phyloP scores from a whole-genome alignment of 2,329 filamentous ascomycete genomes.

The Pleomassaria siparia region DNA sequence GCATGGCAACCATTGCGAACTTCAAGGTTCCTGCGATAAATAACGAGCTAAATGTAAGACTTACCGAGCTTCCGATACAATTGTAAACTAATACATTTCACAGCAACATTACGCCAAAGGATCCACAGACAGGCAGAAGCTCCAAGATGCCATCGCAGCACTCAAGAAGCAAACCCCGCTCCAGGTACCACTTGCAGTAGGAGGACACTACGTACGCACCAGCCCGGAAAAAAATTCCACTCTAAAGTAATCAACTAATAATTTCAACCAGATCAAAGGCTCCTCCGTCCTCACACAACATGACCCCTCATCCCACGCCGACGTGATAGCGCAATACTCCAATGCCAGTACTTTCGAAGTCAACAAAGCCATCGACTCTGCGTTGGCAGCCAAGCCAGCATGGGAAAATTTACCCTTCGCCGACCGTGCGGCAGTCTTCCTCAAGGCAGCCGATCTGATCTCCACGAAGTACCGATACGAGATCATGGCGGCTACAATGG shows the following conservation, averaged over 20 bases:
- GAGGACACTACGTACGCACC: conserved; percentile 70
- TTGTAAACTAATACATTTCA: conserved; percentile 1
- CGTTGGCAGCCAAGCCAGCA: conserved; percentile 78
- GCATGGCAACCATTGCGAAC: conserved; percentile 66
- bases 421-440: conserved; percentile 88
- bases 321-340: conserved; percentile 79
- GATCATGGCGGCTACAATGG: conserved; percentile 92
- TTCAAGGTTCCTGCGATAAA: conserved; percentile 85
- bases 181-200: conserved; percentile 80
- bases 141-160: conserved; percentile 71
- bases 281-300: conserved; percentile 68
- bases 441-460: conserved; percentile 93
- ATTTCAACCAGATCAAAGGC: conserved; percentile 61
- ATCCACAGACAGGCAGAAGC: conserved; percentile 73
- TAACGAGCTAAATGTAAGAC: conserved; percentile 92
- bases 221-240: too few relatives aligned
- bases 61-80: background rate
- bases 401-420: conserved; percentile 89
- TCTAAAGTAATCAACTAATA: conserved; percentile 14
- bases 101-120: conserved; percentile 89
- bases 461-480: conserved; percentile 93
- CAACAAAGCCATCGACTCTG: conserved; percentile 75
- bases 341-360: conserved; percentile 78
- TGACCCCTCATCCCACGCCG: conserved; percentile 80
- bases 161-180: conserved; percentile 70